Percentiles rank a stretch among this genome's conserved stretches.
These are phyloP conservation scores for Acanthamoeba divionensis DNA, from an alignment of 208 protist genomes.

Conservation along the genomic window DNA sequence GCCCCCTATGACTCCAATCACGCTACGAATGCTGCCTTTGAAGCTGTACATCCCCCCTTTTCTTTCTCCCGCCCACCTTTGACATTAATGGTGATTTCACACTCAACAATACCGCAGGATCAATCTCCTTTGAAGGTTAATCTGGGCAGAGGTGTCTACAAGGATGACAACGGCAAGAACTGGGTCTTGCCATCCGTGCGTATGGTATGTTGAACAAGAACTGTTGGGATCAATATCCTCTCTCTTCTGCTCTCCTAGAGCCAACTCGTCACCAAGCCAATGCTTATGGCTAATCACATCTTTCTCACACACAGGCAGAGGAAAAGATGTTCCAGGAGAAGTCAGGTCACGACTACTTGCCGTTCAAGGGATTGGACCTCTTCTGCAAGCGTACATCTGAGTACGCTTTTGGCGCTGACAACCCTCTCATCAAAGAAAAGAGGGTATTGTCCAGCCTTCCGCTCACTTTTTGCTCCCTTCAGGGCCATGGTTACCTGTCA, in stretches of 20 bases:
- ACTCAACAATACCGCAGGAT: neutral
- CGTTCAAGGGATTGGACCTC: slow-evolving; percentile 87
- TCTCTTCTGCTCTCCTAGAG: neutral
- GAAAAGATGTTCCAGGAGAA: slow-evolving; percentile 63
- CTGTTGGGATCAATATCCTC: neutral
- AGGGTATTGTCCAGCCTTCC: neutral
- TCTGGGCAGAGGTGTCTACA: slow-evolving; percentile 52
- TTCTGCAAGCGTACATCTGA: slow-evolving; percentile 86
- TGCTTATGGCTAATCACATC: neutral
- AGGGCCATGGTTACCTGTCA: neutral
- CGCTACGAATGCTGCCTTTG: slow-evolving; percentile 43
- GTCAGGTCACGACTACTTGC: slow-evolving; percentile 94
- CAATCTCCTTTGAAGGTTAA: slow-evolving; percentile 56
- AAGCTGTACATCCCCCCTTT: slow-evolving; percentile 29
- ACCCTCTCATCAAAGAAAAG: slow-evolving; percentile 43
- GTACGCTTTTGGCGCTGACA: slow-evolving; percentile 87
- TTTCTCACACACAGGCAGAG: slow-evolving; percentile 75
- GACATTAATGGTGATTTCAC: neutral
- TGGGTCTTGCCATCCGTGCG: slow-evolving; percentile 54
- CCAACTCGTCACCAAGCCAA: neutral
- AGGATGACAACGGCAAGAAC: slow-evolving; percentile 57
- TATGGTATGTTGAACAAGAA: neutral
- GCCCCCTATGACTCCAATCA: slow-evolving; percentile 43
- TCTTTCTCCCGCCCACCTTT: neutral
- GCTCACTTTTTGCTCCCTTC: neutral